These are phyloP conservation scores for Pyrrhoderma noxium DNA, from an alignment of 1,284 basidiomycete genomes.

Conservation along the genomic window DNA sequence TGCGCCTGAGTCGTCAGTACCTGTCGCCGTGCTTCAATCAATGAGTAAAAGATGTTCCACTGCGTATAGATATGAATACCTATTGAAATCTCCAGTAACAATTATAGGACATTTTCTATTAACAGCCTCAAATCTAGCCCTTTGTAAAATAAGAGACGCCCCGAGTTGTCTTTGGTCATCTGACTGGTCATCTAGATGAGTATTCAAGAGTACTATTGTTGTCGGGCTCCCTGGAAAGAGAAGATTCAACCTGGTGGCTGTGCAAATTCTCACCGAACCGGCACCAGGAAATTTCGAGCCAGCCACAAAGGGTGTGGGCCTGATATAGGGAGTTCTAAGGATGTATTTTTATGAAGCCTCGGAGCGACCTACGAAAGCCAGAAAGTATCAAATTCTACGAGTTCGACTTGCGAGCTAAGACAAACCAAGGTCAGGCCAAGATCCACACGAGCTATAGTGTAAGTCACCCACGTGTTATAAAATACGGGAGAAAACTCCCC, in stretches of 20 bases:
- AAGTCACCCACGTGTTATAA: conserved; percentile 39
- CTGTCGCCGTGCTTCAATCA: not conserved
- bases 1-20: conserved; percentile 35
- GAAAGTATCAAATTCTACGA: conserved; percentile 42
- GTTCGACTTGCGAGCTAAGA: conserved; percentile 31
- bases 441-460: not conserved
- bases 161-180: conserved; percentile 43
- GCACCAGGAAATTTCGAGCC: conserved; percentile 45
- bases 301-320: conserved; percentile 41
- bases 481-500: conserved; percentile 65
- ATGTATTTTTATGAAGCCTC: not conserved
- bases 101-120: conserved; percentile 35
- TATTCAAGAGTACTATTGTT: conserved; percentile 40
- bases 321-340: conserved; percentile 16
- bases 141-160: conserved; percentile 43
- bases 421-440: not conserved
- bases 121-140: conserved; percentile 42
- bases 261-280: conserved; percentile 47
- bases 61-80: conserved; percentile 23
- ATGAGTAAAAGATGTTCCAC: not conserved
- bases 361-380: conserved; percentile 42
- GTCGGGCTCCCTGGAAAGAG: conserved; percentile 20
- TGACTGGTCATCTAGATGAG: conserved; percentile 50
- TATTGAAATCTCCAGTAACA: conserved; percentile 52
- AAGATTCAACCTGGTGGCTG: conserved; percentile 35